phyloP scores from a whole-genome alignment of 495 filamentous ascomycete genomes.

The Podospora appendiculata region DNA sequence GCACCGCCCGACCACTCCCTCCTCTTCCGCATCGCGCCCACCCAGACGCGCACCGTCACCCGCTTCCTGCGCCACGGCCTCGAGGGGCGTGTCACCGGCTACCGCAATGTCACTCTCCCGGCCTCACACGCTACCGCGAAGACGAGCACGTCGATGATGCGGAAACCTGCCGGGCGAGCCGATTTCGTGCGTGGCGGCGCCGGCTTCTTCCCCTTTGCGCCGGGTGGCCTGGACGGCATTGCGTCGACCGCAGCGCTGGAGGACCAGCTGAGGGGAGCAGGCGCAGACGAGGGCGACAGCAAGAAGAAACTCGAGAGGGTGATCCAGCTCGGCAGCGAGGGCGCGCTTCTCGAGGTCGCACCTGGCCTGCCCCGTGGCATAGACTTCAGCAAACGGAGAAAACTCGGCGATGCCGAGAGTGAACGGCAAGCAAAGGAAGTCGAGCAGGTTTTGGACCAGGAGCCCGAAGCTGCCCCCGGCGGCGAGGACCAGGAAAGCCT shows the following conservation, averaged over 20 bases:
- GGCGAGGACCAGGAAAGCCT: slow-evolving; percentile 27
- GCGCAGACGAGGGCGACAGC: slow-evolving; percentile 25
- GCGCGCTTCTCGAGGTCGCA: slow-evolving; percentile 70
- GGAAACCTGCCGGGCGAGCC: slow-evolving; percentile 79
- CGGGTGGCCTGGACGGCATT: slow-evolving; percentile 84
- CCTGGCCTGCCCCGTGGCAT: slow-evolving; percentile 80
- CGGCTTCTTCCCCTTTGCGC: slow-evolving; percentile 93
- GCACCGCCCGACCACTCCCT: slow-evolving; percentile 63
- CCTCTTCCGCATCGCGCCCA: slow-evolving; percentile 79
- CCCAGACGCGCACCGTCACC: slow-evolving; percentile 85
- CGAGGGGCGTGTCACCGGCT: slow-evolving; percentile 88
- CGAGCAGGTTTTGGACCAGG: slow-evolving; percentile 63
- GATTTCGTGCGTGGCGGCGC: slow-evolving; percentile 94
- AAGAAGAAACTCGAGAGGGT: slow-evolving; percentile 61
- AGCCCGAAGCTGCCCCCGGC: slow-evolving; percentile 47
- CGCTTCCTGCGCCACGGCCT: slow-evolving; percentile 88
- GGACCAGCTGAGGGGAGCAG: slow-evolving; percentile 42
- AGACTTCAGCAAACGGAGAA: slow-evolving; percentile 58
- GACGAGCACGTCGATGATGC: slow-evolving; percentile 84
- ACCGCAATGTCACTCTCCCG: slow-evolving; percentile 89
- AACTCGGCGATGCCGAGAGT: slow-evolving; percentile 39
- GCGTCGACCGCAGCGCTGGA: slow-evolving; percentile 72
- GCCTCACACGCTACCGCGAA: slow-evolving; percentile 88
- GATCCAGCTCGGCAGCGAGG: slow-evolving; percentile 70
- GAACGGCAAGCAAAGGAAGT: slow-evolving; percentile 58